Base-by-base conservation (phyloP, 306 rosid genomes). In the Trichosanthes truncata region DNA sequence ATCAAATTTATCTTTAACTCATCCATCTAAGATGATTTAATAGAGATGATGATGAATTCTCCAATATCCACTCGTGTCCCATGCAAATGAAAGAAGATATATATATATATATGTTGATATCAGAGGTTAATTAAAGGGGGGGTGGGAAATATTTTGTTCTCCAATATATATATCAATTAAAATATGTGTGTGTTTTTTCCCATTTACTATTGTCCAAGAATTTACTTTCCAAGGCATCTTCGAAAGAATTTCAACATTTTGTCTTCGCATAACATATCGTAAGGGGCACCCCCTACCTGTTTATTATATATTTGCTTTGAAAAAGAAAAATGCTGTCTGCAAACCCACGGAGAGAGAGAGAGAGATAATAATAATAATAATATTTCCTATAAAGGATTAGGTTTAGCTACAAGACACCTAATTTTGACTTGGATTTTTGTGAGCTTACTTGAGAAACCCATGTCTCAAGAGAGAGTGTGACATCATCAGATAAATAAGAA, bases 161-260 rank as follows among this genome's bases (percentile, higher is more conserved):
- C 49, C 3, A 45, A 45, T 45, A 46, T 46, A 46, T 46, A 46
- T 46, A 46, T 4, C 11, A 11, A 46, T 11, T 46, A 46, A 53
- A 62, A 66, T 66, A 23, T 18, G 3, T 8, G 3, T 29, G 67
- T 12, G 26, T 12, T 0, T 33, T 46, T 31, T 26, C 48, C 1
- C 41, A 38, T 67, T 57, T 77, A 83, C 77, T 60, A 41, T 48
- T 49, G 83, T 74, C 80, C 87, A 85, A 79, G 74, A 66, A 59
- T 85, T 85, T 85, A 78, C 81, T 78, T 78, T 78, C 78, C 87
- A 71, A 84, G 59, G 83, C 87, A 84, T 81, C 87, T 74, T 81
- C 78, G 20, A 53, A 20, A 78, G 84, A 84, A 79, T 79, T 81
- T 51, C 52, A 69, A 55, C 52, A 67, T 52, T 79, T 84, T 81